A percentile compares a stretch with the other conserved stretches of the same genome.
phyloP scores from a whole-genome alignment of 2,329 filamentous ascomycete species.

The Curvularia verruculosa region DNA sequence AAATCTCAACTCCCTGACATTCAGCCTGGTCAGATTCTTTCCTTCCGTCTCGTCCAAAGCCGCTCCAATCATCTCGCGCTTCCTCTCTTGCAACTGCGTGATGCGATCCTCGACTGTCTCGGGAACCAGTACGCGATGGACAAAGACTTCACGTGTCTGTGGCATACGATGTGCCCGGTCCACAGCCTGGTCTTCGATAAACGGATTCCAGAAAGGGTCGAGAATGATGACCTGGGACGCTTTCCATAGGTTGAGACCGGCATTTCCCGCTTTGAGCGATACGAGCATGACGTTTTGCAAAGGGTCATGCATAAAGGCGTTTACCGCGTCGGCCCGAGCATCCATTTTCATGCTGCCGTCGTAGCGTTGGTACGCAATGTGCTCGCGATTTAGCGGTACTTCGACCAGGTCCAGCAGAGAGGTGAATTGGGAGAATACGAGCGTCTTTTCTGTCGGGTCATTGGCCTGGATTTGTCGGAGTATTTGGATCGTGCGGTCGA shows the following conservation, averaged over 20 bases:
- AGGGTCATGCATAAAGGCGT: conserved; percentile 68
- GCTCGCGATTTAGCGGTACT: conserved; percentile 67
- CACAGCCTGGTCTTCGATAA: conserved; percentile 89
- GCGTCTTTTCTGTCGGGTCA: conserved; percentile 71
- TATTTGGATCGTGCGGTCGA: conserved; percentile 71
- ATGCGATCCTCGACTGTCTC: conserved; percentile 90
- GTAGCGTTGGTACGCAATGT: conserved; percentile 70
- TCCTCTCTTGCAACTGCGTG: conserved; percentile 75
- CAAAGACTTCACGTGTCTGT: conserved; percentile 73
- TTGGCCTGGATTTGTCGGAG: conserved; percentile 59
- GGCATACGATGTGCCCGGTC: conserved; percentile 90
- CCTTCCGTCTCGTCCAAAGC: conserved; percentile 79
- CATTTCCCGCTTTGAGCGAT: conserved; percentile 80
- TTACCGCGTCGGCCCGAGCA: conserved; percentile 70
- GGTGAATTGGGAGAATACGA: conserved; percentile 84
- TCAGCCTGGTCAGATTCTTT: conserved; percentile 70
- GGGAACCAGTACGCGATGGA: conserved; percentile 79
- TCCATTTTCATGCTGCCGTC: conserved; percentile 75
- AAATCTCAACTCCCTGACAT: conserved; percentile 69
- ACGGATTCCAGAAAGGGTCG: conserved; percentile 95
- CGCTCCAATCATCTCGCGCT: conserved; percentile 75
- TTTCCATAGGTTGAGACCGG: conserved; percentile 82
- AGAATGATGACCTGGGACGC: conserved; percentile 88
- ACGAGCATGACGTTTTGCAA: conserved; percentile 74
- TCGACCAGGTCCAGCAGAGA: conserved; percentile 78